Evolutionary conservation across 768 basidiomycete species (phyloP), one percentile per base, ranked within the genome.

Genomic region (Lentinula guzmanii): DNA sequence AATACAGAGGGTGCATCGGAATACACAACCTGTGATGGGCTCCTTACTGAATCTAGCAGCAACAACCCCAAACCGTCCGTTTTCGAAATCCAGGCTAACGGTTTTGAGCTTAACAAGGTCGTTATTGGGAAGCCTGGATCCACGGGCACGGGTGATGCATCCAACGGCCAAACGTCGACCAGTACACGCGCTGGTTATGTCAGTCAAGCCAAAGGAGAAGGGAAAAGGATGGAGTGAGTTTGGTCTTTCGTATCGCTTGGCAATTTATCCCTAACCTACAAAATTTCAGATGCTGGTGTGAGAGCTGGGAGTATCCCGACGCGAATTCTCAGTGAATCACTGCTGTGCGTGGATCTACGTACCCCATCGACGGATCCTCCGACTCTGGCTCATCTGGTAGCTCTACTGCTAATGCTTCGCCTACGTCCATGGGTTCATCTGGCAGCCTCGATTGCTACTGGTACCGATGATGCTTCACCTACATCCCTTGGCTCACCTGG

Each of bases 41-140:
- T 93, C 34, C 73, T 91, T 46, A 83, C 75, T 5, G 69, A 77
- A 1, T 89, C 87, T 7, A 84, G 85, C 6, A 76, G 70, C 61
- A 69, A 73, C 41, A 90, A 85, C 83, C 90, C 89, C 13, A 61
- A 85, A 43, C 79, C 86, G 0, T 77, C 88, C 0, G 73, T 80
- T 37, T 83, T 86, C 72, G 78, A 86, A 68, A 85, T 86, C 63
- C 79, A 81, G 46, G 77, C 78, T 0, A 80, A 73, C 61, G 87
- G 86, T 21, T 81, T 91, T 11, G 70, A 77, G 2, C 67, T 84
- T 50, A 71, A 79, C 70, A 91, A 92, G 72, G 76, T 91, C 56
- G 83, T 91, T 62, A 88, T 91, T 67, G 90, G 89, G 3, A 92
- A 91, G 71, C 89, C 89, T 1, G 84, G 83, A 2, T 74, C 70